Conservation (phyloP, 164 flowering plant species). For the Santalum album region DNA sequence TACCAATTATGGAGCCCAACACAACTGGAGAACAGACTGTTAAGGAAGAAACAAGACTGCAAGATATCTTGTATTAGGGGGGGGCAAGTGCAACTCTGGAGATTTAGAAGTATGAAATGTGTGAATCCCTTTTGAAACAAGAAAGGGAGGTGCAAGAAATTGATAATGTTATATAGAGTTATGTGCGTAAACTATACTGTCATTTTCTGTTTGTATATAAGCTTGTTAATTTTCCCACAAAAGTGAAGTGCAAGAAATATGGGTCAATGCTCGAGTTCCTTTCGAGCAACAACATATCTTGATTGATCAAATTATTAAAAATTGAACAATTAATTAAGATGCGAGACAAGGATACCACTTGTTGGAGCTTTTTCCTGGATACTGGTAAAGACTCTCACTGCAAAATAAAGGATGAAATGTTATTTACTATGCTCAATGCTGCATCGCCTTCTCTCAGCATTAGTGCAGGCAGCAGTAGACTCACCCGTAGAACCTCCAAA, state of each 20-base stretch:
- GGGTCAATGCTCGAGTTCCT: too few relatives aligned
- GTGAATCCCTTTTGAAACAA: too few relatives aligned
- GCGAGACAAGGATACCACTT: constrained; percentile 64
- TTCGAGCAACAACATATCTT: too few relatives aligned
- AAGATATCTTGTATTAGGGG: neutral
- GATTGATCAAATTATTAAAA: too few relatives aligned
- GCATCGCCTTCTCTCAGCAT: neutral
- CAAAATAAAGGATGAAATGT: constrained; percentile 17
- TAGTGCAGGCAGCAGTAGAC: constrained; percentile 9
- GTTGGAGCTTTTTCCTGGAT: constrained; percentile 87
- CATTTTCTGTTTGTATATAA: too few relatives aligned
- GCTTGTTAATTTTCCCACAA: too few relatives aligned
- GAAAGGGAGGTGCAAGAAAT: too few relatives aligned
- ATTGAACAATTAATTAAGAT: neutral
- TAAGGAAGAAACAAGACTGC: neutral
- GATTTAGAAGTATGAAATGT: too few relatives aligned
- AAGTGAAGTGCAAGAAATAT: too few relatives aligned
- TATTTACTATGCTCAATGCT: neutral
- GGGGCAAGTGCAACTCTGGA: too few relatives aligned
- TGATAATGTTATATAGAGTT: too few relatives aligned
- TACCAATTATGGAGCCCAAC: constrained; percentile 68
- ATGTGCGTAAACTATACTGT: too few relatives aligned
- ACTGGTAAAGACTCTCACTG: constrained; percentile 95
- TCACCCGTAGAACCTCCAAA: constrained; percentile 76
- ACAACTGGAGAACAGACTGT: constrained; percentile 47